These are phyloP conservation scores for Maudiozyma humilis DNA, from an alignment of 1,139 yeast genomes.

Conservation along the genomic window DNA sequence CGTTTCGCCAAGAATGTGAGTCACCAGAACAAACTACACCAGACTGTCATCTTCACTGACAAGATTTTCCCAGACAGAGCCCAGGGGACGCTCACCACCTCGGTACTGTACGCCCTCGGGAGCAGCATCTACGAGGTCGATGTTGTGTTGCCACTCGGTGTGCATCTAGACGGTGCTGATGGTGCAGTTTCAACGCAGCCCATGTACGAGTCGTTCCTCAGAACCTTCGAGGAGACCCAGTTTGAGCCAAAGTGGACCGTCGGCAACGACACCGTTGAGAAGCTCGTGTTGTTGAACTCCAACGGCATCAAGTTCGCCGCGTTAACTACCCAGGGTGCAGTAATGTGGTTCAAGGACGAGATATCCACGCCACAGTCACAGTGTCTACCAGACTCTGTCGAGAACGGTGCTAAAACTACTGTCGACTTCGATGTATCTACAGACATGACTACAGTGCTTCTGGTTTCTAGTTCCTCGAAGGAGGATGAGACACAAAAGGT, in stretches of 20 bases:
- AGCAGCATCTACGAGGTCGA: slow-evolving; percentile 25
- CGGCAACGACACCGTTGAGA: slow-evolving; percentile 22
- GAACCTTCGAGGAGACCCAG: slow-evolving; percentile 8
- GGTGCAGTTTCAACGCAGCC: slow-evolving; percentile 16
- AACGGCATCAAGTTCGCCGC: slow-evolving; percentile 15
- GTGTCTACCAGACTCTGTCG: slow-evolving; percentile 17
- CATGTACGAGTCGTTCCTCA: slow-evolving; percentile 13
- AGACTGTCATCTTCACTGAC: slow-evolving; percentile 19
- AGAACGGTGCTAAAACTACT: slow-evolving; percentile 7
- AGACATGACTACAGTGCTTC: slow-evolving; percentile 16
- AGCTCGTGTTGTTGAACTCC: slow-evolving; percentile 15
- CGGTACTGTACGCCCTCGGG: slow-evolving; percentile 23
- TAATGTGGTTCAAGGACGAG: slow-evolving; percentile 28
- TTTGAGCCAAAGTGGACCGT: slow-evolving; percentile 23
- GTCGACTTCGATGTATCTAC: slow-evolving; percentile 20
- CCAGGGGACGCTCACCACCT: slow-evolving; percentile 22
- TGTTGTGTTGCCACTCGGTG: slow-evolving; percentile 26
- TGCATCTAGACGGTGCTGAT: slow-evolving; percentile 8
- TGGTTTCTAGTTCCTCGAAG: slow-evolving; percentile 12
- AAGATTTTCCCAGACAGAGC: slow-evolving; percentile 18
- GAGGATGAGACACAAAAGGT: slow-evolving; percentile 7
- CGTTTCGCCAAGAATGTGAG: slow-evolving; percentile 30
- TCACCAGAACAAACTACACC: slow-evolving; percentile 5
- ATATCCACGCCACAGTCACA: slow-evolving; percentile 18
- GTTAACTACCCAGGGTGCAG: slow-evolving; percentile 23